phyloP scores from a whole-genome alignment of 176 grass and related monocot species.

The Oryza coarctata region DNA sequence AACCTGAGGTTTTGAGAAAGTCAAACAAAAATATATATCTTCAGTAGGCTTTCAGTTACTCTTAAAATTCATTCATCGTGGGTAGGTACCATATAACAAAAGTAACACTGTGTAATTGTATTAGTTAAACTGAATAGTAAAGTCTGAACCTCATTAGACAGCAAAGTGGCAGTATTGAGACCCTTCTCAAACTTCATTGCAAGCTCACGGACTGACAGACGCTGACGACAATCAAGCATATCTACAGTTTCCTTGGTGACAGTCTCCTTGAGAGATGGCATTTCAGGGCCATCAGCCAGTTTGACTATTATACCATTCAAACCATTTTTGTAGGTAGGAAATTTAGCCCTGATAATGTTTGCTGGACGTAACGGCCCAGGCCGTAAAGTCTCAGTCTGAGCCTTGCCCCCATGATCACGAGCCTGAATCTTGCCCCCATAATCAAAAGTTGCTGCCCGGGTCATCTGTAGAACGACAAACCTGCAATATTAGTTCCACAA shows the following conservation, averaged over 20 bases:
- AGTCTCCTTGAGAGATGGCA: constrained; percentile 58
- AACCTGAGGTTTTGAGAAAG: constrained; percentile 45
- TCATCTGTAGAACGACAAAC: constrained; percentile 40
- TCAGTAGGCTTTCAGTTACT: not conserved
- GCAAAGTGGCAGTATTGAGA: constrained; percentile 63
- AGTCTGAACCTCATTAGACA: constrained; percentile 72
- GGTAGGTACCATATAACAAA: not conserved
- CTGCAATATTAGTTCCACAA: constrained; percentile 24
- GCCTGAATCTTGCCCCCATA: constrained; percentile 47
- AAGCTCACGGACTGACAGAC: constrained; percentile 81
- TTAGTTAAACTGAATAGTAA: constrained; percentile 9
- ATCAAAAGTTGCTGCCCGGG: constrained; percentile 43
- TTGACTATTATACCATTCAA: constrained; percentile 61
- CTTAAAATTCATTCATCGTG: not conserved
- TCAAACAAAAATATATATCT: constrained; percentile 13
- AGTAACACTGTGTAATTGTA: not conserved
- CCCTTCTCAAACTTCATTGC: constrained; percentile 93
- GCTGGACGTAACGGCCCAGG: constrained; percentile 48
- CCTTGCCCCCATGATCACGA: constrained; percentile 21
- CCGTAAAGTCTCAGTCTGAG: constrained; percentile 39
- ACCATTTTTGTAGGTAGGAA: constrained; percentile 70
- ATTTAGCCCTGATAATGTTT: constrained; percentile 62
- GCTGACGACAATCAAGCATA: constrained; percentile 57
- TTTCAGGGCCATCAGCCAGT: constrained; percentile 47
- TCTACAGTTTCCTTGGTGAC: constrained; percentile 69